Evolutionary conservation across 768 basidiomycete species (phyloP), one percentile per base, ranked within the genome.

Genomic region (Gloeostereum incarnatum): DNA sequence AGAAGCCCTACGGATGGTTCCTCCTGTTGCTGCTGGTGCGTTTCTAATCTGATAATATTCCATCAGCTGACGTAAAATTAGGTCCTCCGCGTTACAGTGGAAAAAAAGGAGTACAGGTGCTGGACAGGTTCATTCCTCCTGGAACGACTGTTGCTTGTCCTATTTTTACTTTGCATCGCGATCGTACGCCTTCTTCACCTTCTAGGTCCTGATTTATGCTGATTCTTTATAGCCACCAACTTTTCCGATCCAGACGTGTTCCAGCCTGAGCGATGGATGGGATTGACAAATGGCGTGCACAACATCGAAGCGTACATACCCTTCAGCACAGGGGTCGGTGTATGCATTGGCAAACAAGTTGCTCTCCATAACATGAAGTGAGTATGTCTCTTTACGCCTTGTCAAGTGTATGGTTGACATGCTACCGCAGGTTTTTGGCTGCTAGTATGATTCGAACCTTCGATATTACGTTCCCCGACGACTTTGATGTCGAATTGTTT

Each of bases 341-440:
- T 39, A 4, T 39, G 38, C 31, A 39, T 39, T 11, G 38, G 38
- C 3, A 39, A 39, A 20, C 29, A n/a, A 7, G 38, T 39, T 6
- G 38, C 38, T 7, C 19, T 39, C 21, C 22, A 39, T 9, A 31
- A 31, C 14, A 30, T 39, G 29, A 39, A 39, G 38, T 39, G 13
- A 8, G 38, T 31, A 4, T 18, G 11, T 10, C 9, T 9, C 17
- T 34, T n/a, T n/a, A n/a, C n/a, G n/a, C 11, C 17, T 18, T 11
- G 14, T 1, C 16, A 13, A 18, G 6, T 32, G 5, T 31, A 16
- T 11, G 21, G 13, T 13, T 16, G 13, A 23, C 4, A 11, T 16
- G 16, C 32, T 14, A 16, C 5, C 22, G 10, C 19, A 39, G 38
- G 23, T 26, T 39, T 10, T 16, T 39, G 11, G 19, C 31, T 3